Base-by-base conservation (phyloP, 2,329 filamentous ascomycete genomes). In the Westerdykella sp. region DNA sequence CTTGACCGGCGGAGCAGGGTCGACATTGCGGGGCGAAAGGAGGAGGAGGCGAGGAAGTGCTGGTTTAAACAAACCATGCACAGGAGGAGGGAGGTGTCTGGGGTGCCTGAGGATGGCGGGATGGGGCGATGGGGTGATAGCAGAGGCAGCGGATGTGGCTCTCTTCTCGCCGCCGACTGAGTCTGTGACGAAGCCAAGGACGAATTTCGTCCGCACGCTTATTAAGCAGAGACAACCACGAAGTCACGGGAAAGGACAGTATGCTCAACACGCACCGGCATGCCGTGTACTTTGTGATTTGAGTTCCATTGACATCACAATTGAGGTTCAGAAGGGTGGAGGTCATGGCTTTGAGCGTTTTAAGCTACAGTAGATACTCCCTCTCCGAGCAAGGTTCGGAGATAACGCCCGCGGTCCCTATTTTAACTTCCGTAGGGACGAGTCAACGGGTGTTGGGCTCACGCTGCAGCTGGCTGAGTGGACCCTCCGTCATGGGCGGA, bases 1-100 rank as follows among this genome's bases (percentile, higher is more conserved):
- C 79, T 78, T 65, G 82, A 77, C 67, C 80, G 79, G 66, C 81
- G 78, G 54, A 85, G 70, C 59, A 83, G 72, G 59, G 79, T 78
- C 65, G 80, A 81, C 83, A 85, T 85, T 68, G 65, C 73, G 69
- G 65, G 66, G 45, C 4, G 6, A 34, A 46, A 40, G 36, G 41
- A 34, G 44, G 37, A 44, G 37, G 39, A 46, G 43, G 39, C 44
- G 39, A 48, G 34, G 39, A 39, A 41, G 25, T 37, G 43, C 37
- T 44, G 40, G 42, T 38, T 32, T 34, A 42, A 36, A 28, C 35
- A 37, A 42, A 50, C 57, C 55, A 54, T 56, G 51, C 49, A 48
- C 46, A 32, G 46, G 44, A 18, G 42, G 34, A 40, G 34, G 34
- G 40, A 43, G 35, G 30, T 45, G 41, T 34, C 38, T 46, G 41